A percentile compares a stretch with the other conserved stretches of the same genome.
These are phyloP conservation scores for Waltiozyma solani DNA, from an alignment of 1,139 yeast genomes.

Conservation along the genomic window DNA sequence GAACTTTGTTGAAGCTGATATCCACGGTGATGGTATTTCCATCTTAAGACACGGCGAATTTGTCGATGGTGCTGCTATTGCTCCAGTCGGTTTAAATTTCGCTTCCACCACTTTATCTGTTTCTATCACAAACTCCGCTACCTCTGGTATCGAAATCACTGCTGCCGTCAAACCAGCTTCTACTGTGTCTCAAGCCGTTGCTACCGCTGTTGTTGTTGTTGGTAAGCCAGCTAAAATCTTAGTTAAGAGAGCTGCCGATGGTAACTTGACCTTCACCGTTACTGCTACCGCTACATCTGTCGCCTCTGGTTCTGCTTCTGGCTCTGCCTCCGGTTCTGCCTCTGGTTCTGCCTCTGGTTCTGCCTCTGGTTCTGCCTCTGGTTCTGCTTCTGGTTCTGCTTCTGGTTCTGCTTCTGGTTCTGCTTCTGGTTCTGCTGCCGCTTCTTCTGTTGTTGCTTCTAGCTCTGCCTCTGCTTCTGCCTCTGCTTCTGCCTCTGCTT, in stretches of 20 bases:
- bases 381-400: too few relatives aligned
- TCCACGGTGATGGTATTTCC: neutral
- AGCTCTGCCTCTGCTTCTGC: too few relatives aligned
- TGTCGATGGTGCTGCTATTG: neutral
- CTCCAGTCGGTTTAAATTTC: neutral
- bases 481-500: too few relatives aligned
- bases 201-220: constrained; percentile 1
- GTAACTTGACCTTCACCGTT: constrained; percentile 1
- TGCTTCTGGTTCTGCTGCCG: too few relatives aligned
- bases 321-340: too few relatives aligned
- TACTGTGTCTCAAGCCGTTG: constrained; percentile 1
- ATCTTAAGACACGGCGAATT: neutral
- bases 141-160: neutral
- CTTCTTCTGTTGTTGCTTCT: too few relatives aligned
- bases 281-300: constrained; percentile 2
- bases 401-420: too few relatives aligned
- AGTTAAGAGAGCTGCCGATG: constrained; percentile 1
- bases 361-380: too few relatives aligned
- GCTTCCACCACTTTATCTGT: neutral
- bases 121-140: neutral
- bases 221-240: constrained; percentile 1
- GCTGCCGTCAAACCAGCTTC: neutral
- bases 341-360: too few relatives aligned
- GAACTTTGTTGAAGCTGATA: neutral
- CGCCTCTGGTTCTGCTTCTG: too few relatives aligned